Conservation (phyloP, 1,284 basidiomycete genomes). For the Irpex lacteus region DNA sequence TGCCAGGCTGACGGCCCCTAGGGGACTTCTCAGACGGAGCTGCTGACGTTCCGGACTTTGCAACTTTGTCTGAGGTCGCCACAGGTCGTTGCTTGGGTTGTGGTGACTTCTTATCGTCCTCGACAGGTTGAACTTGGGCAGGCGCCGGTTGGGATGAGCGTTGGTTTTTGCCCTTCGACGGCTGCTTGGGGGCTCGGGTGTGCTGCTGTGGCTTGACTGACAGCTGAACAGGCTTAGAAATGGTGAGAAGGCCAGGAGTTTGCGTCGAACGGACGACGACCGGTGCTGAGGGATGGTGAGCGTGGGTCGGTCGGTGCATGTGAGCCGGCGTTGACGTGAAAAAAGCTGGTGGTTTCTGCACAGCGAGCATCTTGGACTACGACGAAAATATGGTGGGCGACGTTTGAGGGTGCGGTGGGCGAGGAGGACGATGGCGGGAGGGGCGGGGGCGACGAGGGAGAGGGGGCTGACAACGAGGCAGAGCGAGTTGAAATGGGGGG, state of each 20-base stretch:
- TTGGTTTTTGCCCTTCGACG: constrained; percentile 31
- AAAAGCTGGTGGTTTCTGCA: constrained; percentile 50
- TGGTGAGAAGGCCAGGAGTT: constrained; percentile 66
- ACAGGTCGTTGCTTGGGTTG: constrained; percentile 22
- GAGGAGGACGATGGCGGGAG: constrained; percentile 26
- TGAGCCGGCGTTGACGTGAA: constrained; percentile 30
- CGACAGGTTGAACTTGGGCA: constrained; percentile 28
- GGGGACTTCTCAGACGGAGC: constrained; percentile 27
- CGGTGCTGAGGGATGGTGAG: constrained; percentile 64
- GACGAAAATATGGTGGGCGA: constrained; percentile 18
- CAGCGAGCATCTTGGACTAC: constrained; percentile 52
- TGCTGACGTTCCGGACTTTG: constrained; percentile 8
- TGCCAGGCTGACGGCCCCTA: constrained; percentile 32
- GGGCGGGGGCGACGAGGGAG: constrained; percentile 23
- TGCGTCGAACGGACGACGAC: constrained; percentile 68
- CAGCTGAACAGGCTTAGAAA: constrained; percentile 54
- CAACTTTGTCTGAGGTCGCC: constrained; percentile 16
- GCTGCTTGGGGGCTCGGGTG: constrained; percentile 31
- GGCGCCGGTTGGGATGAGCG: constrained; percentile 24
- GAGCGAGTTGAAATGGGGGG: constrained; percentile 20
- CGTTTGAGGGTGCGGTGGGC: constrained; percentile 14
- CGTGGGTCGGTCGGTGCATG: constrained; percentile 38
- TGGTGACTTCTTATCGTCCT: constrained; percentile 23
- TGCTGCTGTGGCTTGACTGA: constrained; percentile 38
- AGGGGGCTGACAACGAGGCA: constrained; percentile 28